Conservation (phyloP, 2,329 filamentous ascomycete genomes). For the Sphaerulina musiva region DNA sequence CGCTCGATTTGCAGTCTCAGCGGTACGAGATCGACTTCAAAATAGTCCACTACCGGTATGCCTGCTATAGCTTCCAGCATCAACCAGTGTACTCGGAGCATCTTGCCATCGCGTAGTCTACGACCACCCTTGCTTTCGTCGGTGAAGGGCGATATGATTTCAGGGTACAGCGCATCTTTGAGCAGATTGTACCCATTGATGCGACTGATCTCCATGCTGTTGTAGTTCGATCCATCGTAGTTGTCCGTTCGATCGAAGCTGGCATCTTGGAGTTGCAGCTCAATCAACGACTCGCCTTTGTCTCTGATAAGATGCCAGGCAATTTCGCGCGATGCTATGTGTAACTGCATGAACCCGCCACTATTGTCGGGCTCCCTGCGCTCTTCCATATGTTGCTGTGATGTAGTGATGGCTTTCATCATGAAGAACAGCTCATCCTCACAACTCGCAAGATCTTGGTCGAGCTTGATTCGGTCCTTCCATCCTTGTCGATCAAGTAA, state of each 20-base stretch:
- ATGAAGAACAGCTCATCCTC: constrained; percentile 99
- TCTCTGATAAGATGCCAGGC: constrained; percentile 95
- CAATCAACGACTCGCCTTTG: constrained; percentile 69
- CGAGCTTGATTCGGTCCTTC: constrained; percentile 82
- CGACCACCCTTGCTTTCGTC: constrained; percentile 54
- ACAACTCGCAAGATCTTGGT: constrained; percentile 79
- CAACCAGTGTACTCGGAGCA: constrained; percentile 93
- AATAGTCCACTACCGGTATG: constrained; percentile 94
- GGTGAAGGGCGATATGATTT: constrained; percentile 87
- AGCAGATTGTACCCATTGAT: constrained; percentile 86
- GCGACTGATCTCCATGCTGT: constrained; percentile 79
- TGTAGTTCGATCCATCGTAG: constrained; percentile 92
- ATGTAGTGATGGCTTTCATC: constrained; percentile 98
- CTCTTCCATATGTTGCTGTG: constrained; percentile 78
- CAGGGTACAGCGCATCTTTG: constrained; percentile 83
- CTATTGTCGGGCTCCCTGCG: constrained; percentile 56
- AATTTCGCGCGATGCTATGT: constrained; percentile 87
- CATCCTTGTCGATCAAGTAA: constrained; percentile 83
- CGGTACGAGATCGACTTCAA: constrained; percentile 88
- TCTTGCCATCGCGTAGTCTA: constrained; percentile 64
- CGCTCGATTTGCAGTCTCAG: constrained; percentile 89
- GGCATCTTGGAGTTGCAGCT: constrained; percentile 85
- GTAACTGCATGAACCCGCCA: constrained; percentile 80
- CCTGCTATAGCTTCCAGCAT: constrained; percentile 98
- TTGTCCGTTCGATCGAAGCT: constrained; percentile 95